phyloP scores from a whole-genome alignment of 1,284 basidiomycete species.

The Megacollybia platyphylla region DNA sequence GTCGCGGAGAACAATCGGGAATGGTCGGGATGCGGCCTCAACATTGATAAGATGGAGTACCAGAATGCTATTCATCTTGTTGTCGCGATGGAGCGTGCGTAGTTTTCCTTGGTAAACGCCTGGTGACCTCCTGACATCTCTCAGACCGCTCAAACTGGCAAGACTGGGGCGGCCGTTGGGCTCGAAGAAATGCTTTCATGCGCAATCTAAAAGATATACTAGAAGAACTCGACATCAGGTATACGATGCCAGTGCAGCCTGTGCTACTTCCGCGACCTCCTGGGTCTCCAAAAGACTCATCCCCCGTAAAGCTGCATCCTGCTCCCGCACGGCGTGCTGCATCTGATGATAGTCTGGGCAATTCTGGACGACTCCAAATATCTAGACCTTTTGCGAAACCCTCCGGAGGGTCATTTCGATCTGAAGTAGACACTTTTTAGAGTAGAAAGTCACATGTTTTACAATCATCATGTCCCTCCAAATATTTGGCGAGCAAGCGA shows the following conservation, averaged over 20 bases:
- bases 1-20: slow-evolving; percentile 60
- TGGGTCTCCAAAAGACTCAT: background rate
- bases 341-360: background rate
- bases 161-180: slow-evolving; percentile 76
- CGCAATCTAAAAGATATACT: slow-evolving; percentile 53
- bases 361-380: background rate
- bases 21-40: slow-evolving; percentile 50
- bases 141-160: slow-evolving; percentile 75
- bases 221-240: slow-evolving; percentile 62
- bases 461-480: slow-evolving; percentile 26
- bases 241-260: slow-evolving; percentile 62
- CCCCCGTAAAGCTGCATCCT: background rate
- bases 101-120: background rate
- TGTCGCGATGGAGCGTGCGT: slow-evolving; percentile 67
- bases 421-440: background rate
- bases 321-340: background rate
- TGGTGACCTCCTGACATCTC: background rate
- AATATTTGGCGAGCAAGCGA: slow-evolving; percentile 59
- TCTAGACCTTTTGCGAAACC: background rate
- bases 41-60: slow-evolving; percentile 68
- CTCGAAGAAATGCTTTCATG: slow-evolving; percentile 60
- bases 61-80: slow-evolving; percentile 59
- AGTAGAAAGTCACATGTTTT: no score
- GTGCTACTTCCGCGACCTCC: slow-evolving; percentile 34
- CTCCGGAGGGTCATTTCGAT: background rate